Percentiles rank a stretch among this genome's conserved stretches.
These are phyloP conservation scores for Avena sativa DNA, from an alignment of 176 grass and related monocot genomes.

Conservation along the genomic window DNA sequence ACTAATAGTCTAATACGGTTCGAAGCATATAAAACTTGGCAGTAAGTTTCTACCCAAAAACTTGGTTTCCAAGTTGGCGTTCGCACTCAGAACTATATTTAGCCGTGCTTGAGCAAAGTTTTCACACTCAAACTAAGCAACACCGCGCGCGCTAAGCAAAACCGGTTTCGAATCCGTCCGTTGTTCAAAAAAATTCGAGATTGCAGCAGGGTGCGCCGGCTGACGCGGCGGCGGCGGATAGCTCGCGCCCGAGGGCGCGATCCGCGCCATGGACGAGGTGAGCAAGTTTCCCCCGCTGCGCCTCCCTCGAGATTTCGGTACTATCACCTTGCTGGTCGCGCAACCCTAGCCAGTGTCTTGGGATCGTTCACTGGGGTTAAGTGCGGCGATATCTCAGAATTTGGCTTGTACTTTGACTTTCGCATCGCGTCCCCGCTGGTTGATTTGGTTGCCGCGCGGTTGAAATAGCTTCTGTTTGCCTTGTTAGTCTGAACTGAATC, in stretches of 20 bases:
- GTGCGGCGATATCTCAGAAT: background rate
- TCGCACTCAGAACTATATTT: too few relatives aligned
- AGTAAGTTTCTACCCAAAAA: too few relatives aligned
- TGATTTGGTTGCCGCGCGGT: background rate
- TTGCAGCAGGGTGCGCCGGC: background rate
- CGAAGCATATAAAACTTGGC: too few relatives aligned
- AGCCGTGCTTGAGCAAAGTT: too few relatives aligned
- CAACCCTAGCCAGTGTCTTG: too few relatives aligned
- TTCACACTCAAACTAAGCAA: too few relatives aligned
- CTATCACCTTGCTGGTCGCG: background rate
- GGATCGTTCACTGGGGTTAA: background rate
- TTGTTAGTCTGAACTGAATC: background rate
- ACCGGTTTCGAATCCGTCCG: too few relatives aligned
- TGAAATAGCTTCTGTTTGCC: background rate
- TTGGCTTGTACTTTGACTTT: background rate
- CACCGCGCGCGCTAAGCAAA: too few relatives aligned
- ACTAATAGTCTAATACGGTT: too few relatives aligned
- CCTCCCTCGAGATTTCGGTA: background rate
- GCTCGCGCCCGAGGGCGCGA: background rate
- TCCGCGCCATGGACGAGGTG: slow-evolving; percentile 18
- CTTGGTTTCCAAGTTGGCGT: too few relatives aligned
- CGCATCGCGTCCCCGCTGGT: background rate
- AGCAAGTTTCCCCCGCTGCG: background rate
- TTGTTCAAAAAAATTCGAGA: background rate
- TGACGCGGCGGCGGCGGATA: background rate